Evolutionary conservation across 306 rosid species (phyloP), one percentile per base, ranked within the genome.

Genomic region (Urtica urens): DNA sequence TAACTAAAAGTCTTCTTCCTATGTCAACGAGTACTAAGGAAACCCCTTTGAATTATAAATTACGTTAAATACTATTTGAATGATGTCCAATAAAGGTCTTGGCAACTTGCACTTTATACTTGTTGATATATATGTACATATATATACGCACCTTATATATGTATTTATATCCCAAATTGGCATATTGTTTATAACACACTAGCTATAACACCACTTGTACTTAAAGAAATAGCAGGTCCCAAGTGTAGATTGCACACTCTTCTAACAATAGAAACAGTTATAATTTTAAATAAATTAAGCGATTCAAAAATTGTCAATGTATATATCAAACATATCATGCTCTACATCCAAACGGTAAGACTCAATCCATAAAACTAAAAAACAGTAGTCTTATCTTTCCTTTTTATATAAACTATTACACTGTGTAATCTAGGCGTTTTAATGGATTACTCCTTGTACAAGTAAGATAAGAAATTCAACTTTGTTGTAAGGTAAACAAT

Each of bases 291-390:
- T 16, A 46, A 13, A 20, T 10, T 21, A 22, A 23, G 5, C 5
- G 2, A 12, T 0, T 5, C 2, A 21, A 11, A 21, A 1, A 2
- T 46, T 2, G 10, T 12, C 20, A 46, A 28, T 12, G 51, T 12
- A 23, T 46, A 10, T 23, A 46, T 24, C 14, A 10, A 46, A 31
- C 12, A 22, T 46, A 46, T 46, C 51, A 10, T 23, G n/a, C 0
- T 12, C 20, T 4, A 4, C 33, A 28, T 28, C 33, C 33, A 7
- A 5, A 8, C 28, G 3, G 13, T n/a, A 43, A 16, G 10, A 21
- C n/a, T 46, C 29, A 11, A 46, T 46, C 20, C 10, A 46, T 46
- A 44, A 42, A 42, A 42, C 48, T 44, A 1, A 44, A 42, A 39
- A 42, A 10, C 14, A 3, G 3, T 6, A 2, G 7, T 9, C 21